phyloP scores from a whole-genome alignment of 2,329 filamentous ascomycete species.

The Capronia coronata region DNA sequence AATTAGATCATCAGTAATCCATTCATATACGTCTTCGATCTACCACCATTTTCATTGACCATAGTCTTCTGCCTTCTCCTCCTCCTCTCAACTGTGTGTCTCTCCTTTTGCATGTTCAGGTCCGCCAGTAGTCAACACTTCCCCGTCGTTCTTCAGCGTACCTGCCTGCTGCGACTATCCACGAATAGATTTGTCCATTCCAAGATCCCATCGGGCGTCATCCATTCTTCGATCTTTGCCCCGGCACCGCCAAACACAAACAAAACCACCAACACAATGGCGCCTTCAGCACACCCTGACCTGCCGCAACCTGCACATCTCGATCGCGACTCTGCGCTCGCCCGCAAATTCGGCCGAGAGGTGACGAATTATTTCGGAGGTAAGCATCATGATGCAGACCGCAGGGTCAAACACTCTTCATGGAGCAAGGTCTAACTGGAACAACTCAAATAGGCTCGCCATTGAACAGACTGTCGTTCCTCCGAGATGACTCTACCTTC shows the following conservation, averaged over 20 bases:
- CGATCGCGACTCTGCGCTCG: slow-evolving; percentile 51
- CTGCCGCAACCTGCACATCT: slow-evolving; percentile 54
- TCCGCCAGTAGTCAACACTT: background rate
- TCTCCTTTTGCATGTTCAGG: slow-evolving; percentile 2
- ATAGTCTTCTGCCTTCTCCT: background rate
- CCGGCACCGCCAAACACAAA: slow-evolving; percentile 6
- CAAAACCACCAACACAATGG: background rate
- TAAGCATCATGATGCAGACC: too few species aligned
- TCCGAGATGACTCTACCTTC: slow-evolving; percentile 44
- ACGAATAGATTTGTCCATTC: slow-evolving; percentile 20
- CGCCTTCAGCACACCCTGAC: slow-evolving; percentile 22
- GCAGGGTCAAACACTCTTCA: too few species aligned
- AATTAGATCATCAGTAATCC: too few species aligned
- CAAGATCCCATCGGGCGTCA: slow-evolving; percentile 8
- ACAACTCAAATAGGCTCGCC: slow-evolving; percentile 38
- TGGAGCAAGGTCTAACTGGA: too few species aligned
- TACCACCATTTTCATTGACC: background rate
- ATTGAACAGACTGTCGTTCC: slow-evolving; percentile 46
- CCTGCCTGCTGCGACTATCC: background rate
- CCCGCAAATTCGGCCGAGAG: slow-evolving; percentile 45
- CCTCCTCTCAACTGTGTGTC: background rate
- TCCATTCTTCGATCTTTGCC: slow-evolving; percentile 14
- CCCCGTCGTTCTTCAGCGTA: background rate
- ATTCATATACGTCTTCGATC: too few species aligned
- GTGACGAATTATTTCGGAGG: slow-evolving; percentile 48